Percentiles rank a stretch among this genome's conserved stretches.
These are phyloP conservation scores for Lolium perenne DNA, from an alignment of 176 grass and related monocot genomes.

Conservation along the genomic window DNA sequence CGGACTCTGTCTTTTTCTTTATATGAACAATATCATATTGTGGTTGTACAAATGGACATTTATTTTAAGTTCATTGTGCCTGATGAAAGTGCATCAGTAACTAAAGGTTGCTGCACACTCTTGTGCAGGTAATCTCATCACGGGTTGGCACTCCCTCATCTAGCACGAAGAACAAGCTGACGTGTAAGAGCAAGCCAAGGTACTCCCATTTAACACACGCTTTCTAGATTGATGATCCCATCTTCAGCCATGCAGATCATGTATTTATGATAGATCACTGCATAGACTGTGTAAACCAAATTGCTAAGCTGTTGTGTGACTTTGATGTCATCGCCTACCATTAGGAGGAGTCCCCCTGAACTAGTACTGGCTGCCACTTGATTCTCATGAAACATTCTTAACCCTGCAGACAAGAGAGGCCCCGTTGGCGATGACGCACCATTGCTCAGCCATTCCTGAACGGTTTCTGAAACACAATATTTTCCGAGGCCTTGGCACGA, in stretches of 20 bases:
- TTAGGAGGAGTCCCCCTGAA: no score
- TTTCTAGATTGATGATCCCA: neutral
- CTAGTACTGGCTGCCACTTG: neutral
- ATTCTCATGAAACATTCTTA: neutral
- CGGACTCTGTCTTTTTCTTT: no score
- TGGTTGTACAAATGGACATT: neutral
- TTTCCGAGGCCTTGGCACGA: neutral
- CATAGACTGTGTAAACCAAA: neutral
- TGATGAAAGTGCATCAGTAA: neutral
- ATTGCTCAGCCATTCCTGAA: neutral
- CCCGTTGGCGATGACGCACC: constrained; percentile 43
- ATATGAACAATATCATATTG: neutral
- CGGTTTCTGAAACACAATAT: neutral
- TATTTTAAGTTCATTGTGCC: neutral
- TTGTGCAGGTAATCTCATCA: constrained; percentile 19
- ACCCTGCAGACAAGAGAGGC: constrained; percentile 48
- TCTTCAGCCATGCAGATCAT: neutral
- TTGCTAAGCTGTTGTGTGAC: no score
- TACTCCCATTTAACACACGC: neutral
- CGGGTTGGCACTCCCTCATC: neutral
- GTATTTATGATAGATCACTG: neutral
- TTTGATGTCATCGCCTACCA: no score
- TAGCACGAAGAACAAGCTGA: constrained; percentile 19
- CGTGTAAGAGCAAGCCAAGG: constrained; percentile 55
- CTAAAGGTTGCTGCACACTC: neutral